Percentiles rank a stretch among this genome's conserved stretches.
Conservation (phyloP, 1,139 yeast species). For the Yamadazyma spencermartinsiae region DNA sequence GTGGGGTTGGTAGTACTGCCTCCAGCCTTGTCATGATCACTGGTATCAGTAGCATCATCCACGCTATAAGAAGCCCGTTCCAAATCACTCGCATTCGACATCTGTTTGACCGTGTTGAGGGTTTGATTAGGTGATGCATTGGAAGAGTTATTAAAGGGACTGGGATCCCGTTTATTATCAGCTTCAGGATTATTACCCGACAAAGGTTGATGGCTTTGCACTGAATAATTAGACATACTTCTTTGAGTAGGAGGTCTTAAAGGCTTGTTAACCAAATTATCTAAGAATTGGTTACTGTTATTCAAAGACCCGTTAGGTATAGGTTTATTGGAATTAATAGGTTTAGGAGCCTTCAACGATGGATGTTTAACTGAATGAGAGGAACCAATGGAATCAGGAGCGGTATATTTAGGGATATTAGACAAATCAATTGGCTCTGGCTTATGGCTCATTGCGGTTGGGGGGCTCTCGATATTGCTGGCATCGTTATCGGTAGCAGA, state of each 20-base stretch:
- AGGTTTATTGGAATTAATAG: slow-evolving; percentile 10
- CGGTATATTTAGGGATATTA: slow-evolving; percentile 1
- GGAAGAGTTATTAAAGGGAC: slow-evolving; percentile 13
- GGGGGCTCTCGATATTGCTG: neutral
- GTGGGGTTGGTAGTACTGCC: neutral
- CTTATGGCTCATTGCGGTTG: neutral
- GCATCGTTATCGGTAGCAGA: slow-evolving; percentile 4
- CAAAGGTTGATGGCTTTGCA: neutral
- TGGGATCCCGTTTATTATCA: slow-evolving; percentile 7
- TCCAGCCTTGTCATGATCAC: slow-evolving; percentile 4
- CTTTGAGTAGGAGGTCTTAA: slow-evolving; percentile 14
- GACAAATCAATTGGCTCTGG: slow-evolving; percentile 6
- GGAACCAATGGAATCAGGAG: slow-evolving; percentile 2
- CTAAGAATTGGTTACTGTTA: slow-evolving; percentile 10
- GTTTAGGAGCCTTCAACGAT: slow-evolving; percentile 7
- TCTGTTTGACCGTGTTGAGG: slow-evolving; percentile 2
- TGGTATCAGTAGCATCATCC: slow-evolving; percentile 8
- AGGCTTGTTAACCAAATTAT: slow-evolving; percentile 11
- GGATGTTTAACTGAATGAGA: slow-evolving; percentile 4
- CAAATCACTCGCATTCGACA: slow-evolving; percentile 11
- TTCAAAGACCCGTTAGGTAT: slow-evolving; percentile 9
- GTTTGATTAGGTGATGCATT: slow-evolving; percentile 6
- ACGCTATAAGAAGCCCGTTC: slow-evolving; percentile 9
- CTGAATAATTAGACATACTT: slow-evolving; percentile 2
- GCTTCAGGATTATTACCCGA: neutral